Percentiles rank a stretch among this genome's conserved stretches.
These are phyloP conservation scores for Phialemonium atrogriseum DNA, from an alignment of 2,329 filamentous ascomycete species.

Conservation along the genomic window DNA sequence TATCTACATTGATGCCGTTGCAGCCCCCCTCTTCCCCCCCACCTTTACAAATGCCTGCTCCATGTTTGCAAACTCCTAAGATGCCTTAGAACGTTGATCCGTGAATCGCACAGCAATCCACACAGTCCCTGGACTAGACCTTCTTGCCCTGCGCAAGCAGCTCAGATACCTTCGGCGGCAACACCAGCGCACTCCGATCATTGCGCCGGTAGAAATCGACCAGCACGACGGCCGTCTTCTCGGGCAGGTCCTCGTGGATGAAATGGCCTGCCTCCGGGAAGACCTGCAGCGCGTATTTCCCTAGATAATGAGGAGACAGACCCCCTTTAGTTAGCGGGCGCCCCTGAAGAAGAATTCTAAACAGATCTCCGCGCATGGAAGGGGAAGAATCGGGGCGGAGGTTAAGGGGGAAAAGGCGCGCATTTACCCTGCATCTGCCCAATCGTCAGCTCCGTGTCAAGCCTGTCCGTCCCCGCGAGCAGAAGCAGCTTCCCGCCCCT, in stretches of 20 bases:
- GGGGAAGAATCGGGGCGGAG: too few relatives aligned
- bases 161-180: conserved; percentile 87
- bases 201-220: conserved; percentile 91
- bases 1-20: too few relatives aligned
- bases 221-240: conserved; percentile 76
- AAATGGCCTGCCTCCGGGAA: conserved; percentile 95
- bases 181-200: conserved; percentile 72
- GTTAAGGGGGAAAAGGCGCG: conserved; percentile 2
- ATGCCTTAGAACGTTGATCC: too few relatives aligned
- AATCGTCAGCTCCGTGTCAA: conserved; percentile 89
- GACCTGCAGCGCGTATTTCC: conserved; percentile 92
- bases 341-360: conserved; percentile 2
- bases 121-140: too few relatives aligned
- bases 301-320: conserved; percentile 23
- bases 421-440: conserved; percentile 86
- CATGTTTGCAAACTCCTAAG: too few relatives aligned
- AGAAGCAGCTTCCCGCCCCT: conserved; percentile 78
- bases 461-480: conserved; percentile 78
- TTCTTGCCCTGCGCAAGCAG: conserved; percentile 55
- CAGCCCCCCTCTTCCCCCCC: too few relatives aligned
- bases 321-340: too few relatives aligned
- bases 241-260: conserved; percentile 88
- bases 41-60: too few relatives aligned
- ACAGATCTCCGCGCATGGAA: too few relatives aligned
- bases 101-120: too few relatives aligned